A percentile compares a stretch with the other conserved stretches of the same genome.
Evolutionary conservation across 306 rosid genomes (phyloP).

Genomic region (Cucumis sativus): Cucumber_9930_V3 NC_026659.2:21541001-21541500

Average conservation of each 20-base stretch:
- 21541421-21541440: too few relatives aligned
- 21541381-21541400: background rate
- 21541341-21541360: too few relatives aligned
- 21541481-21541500: too few relatives aligned
- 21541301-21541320: background rate
- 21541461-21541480: too few relatives aligned
- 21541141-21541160: too few relatives aligned
- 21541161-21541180: background rate
- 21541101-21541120: background rate
- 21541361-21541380: background rate
- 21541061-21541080: conserved; percentile 24
- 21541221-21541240: conserved; percentile 36
- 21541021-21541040: background rate
- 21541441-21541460: too few relatives aligned
- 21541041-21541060: conserved; percentile 19
- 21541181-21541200: conserved; percentile 14
- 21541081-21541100: conserved; percentile 19
- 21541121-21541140: background rate
- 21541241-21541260: conserved; percentile 26
- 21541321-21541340: too few relatives aligned
- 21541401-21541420: background rate
- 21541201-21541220: conserved; percentile 14
- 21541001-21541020: background rate
- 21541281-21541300: too few relatives aligned
- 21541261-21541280: too few relatives aligned